Evolutionary conservation across 129 eudicot species (phyloP), one percentile per base, ranked within the genome.

Genomic region (Kitagawia praeruptora): DNA sequence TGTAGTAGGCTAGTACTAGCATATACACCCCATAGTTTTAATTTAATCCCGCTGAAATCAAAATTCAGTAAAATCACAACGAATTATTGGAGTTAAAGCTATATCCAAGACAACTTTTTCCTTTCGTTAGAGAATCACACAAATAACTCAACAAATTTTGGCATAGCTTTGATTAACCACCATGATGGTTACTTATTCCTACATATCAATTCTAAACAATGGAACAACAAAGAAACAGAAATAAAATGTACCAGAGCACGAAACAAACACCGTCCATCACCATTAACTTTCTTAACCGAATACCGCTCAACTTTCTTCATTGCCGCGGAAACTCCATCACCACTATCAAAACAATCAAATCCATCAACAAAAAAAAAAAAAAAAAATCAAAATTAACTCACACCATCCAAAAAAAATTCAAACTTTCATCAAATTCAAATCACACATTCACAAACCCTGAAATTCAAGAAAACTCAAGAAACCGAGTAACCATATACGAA

Each of bases 251-350:
- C 99, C 93, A 95, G 85, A 45, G 99, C 99, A 46, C 97, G 99
- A 73, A 95, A 95, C 89, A 95, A 76, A 82, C 99, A 95, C 1
- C 99, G 93, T 37, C 99, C 99, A 86, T 92, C 99, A 38, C 99
- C 99, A 1, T 95, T 83, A 54, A 95, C 85, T 82, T 71, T 92
- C 78, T 84, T 91, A 78, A 95, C 93, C 64, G 93, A 85, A 90
- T 88, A 92, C 56, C 85, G 84, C 83, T 95, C 93, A 71, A 80
- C 82, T 83, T 95, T 95, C 84, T 87, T 90, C 84, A 86, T 77
- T 64, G 93, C 97, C 38, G 89, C 85, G 76, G 97, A 87, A 78
- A 77, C 87, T 70, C 84, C 85, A 81, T 0, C 67, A 58, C 89
- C 85, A 49, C 86, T 81, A 46, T 47, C 34, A 83, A 16, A 18